These are phyloP conservation scores for Rhizopus microsporus DNA, from an alignment of 371 early-diverging fungal genomes.

Conservation along the genomic window DNA sequence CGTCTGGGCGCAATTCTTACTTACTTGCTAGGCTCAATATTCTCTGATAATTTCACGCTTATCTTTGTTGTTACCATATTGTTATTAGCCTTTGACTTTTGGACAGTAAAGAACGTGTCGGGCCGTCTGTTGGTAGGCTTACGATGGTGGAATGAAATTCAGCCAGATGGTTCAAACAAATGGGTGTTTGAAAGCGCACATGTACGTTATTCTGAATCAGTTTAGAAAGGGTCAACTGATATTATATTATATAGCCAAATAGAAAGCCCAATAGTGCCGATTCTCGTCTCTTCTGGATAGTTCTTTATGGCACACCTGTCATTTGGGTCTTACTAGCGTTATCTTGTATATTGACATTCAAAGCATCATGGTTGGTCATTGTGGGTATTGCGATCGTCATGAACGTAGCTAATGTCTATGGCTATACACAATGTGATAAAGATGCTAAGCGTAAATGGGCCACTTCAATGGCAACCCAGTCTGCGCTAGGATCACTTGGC, in stretches of 20 bases:
- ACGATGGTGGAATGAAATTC: conserved; percentile 98
- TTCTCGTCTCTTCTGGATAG: conserved; percentile 89
- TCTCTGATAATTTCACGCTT: conserved; percentile 86
- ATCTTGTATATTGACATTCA: conserved; percentile 71
- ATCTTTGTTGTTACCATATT: conserved; percentile 90
- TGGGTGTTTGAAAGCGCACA: conserved; percentile 96
- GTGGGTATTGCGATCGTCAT: conserved; percentile 82
- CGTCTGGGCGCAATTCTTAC: conserved; percentile 76
- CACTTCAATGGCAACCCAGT: conserved; percentile 44
- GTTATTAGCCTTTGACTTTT: conserved; percentile 94
- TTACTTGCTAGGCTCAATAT: conserved; percentile 79
- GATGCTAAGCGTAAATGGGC: conserved; percentile 80
- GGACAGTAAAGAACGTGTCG: conserved; percentile 98
- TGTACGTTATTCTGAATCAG: conserved; percentile 43
- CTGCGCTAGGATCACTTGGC: conserved; percentile 43
- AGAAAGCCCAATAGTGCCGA: conserved; percentile 82
- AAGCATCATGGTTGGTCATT: conserved; percentile 81
- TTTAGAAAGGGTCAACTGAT: neutral
- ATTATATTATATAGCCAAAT: conserved; percentile 47
- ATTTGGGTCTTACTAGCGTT: conserved; percentile 87
- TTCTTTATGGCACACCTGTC: conserved; percentile 84
- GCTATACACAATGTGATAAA: conserved; percentile 95
- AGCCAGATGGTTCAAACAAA: conserved; percentile 87
- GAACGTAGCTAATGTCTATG: conserved; percentile 88
- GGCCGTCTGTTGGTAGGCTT: conserved; percentile 94